Evolutionary conservation across 345 rosid genomes (phyloP).

Genomic region (Psidium friedrichsthalianum): DNA sequence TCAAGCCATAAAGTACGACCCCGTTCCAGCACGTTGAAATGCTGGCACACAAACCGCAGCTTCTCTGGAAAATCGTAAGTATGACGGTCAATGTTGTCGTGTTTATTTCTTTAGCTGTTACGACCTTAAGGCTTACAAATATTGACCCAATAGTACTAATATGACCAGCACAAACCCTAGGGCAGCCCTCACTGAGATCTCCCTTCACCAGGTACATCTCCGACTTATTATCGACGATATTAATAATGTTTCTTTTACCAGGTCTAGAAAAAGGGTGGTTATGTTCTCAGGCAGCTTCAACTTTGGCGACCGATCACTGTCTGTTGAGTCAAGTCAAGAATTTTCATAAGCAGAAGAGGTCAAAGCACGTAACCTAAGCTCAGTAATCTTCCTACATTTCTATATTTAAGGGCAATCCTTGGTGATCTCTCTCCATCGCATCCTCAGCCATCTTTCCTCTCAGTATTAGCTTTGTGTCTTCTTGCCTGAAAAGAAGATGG

Average conservation of each 20-base stretch:
- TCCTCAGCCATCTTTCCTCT: not conserved
- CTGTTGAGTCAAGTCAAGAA: not conserved
- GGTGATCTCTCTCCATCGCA: not conserved
- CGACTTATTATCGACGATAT: not conserved
- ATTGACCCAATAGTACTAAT: not conserved
- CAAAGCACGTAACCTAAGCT: not conserved
- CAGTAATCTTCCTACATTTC: not conserved
- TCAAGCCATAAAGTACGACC: not conserved
- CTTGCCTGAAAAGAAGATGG: not conserved
- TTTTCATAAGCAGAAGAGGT: not conserved
- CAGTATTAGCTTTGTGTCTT: too few species aligned
- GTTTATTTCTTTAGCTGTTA: not conserved
- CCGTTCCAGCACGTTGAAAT: not conserved
- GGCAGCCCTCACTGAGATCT: not conserved
- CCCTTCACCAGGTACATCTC: not conserved
- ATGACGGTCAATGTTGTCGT: not conserved
- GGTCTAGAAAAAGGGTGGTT: not conserved
- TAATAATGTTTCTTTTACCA: not conserved
- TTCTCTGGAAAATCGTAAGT: not conserved
- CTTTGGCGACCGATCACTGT: not conserved
- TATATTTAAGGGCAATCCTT: not conserved
- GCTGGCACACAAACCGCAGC: not conserved
- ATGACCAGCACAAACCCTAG: not conserved
- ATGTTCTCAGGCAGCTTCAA: not conserved
- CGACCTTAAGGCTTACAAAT: not conserved